Evolutionary conservation across 805 yeast genomes (phyloP).

Genomic region (Hanseniaspora clermontiae): DNA sequence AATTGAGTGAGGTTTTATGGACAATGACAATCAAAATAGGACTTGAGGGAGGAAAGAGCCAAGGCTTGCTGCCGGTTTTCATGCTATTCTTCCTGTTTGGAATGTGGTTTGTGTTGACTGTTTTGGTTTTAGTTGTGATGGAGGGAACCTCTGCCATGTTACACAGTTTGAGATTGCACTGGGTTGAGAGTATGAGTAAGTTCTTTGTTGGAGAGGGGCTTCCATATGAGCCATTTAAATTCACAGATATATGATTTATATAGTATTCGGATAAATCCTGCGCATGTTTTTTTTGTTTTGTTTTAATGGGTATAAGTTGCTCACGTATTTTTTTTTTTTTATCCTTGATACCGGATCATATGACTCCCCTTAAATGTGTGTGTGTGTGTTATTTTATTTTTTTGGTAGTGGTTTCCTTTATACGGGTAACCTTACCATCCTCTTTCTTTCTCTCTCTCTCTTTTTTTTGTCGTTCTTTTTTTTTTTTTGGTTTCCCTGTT

Average conservation of each 20-base stretch:
- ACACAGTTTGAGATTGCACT: slow-evolving; percentile 62
- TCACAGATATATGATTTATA: slow-evolving; percentile 21
- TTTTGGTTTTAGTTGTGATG: slow-evolving; percentile 58
- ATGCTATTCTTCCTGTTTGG: slow-evolving; percentile 52
- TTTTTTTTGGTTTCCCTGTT: no score
- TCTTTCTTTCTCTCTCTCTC: no score
- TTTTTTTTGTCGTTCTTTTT: no score
- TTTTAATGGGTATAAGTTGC: no score
- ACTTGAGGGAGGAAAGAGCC: slow-evolving; percentile 44
- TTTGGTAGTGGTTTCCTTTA: background rate
- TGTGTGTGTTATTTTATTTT: no score
- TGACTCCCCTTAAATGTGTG: no score
- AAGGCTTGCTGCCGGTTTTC: slow-evolving; percentile 29
- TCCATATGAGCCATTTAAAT: slow-evolving; percentile 52
- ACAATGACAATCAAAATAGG: slow-evolving; percentile 59
- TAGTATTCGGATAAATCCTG: slow-evolving; percentile 16
- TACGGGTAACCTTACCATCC: background rate
- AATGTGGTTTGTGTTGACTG: slow-evolving; percentile 64
- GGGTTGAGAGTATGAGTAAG: slow-evolving; percentile 77
- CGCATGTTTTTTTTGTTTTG: background rate
- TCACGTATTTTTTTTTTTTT: no score
- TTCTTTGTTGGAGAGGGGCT: slow-evolving; percentile 68
- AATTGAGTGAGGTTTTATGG: slow-evolving; percentile 62
- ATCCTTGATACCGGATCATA: background rate
- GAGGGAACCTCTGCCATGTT: slow-evolving; percentile 81